phyloP scores from a whole-genome alignment of 192 early-diverging fungal genomes.

The Haplosporangium gracile region DNA sequence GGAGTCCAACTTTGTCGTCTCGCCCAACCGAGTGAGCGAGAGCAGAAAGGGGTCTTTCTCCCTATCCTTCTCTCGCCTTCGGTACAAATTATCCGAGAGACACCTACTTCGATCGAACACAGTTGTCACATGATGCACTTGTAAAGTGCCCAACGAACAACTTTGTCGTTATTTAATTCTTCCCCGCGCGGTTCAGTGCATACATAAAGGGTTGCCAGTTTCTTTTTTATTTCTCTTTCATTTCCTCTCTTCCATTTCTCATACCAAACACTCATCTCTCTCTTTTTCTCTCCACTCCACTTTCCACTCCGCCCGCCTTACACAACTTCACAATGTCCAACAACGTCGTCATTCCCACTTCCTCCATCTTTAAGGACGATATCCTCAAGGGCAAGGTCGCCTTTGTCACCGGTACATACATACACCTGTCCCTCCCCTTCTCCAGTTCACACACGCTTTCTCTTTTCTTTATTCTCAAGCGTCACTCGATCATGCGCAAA shows the following conservation, averaged over 20 bases:
- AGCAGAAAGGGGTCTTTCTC: neutral
- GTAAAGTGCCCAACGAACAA: neutral
- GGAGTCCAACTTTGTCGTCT: neutral
- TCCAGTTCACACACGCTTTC: neutral
- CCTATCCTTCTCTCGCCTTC: no score
- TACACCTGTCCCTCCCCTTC: neutral
- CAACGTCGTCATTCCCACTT: constrained; percentile 42
- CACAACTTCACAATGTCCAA: constrained; percentile 23
- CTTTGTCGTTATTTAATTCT: neutral
- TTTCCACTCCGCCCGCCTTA: neutral
- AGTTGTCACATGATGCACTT: neutral
- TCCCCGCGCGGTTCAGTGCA: neutral
- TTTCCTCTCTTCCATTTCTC: constrained; percentile 41
- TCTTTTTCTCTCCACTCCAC: constrained; percentile 12
- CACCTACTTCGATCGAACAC: neutral
- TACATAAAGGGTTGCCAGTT: neutral
- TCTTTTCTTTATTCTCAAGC: neutral
- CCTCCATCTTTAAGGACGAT: constrained; percentile 56
- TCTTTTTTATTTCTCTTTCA: constrained; percentile 7
- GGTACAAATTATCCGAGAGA: neutral
- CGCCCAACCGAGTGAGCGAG: neutral
- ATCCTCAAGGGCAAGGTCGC: constrained; percentile 73
- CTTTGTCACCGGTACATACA: constrained; percentile 64
- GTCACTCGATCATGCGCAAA: neutral
- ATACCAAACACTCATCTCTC: neutral